These are phyloP conservation scores for Metschnikowia corniflorae DNA, from an alignment of 805 yeast species.

Conservation along the genomic window DNA sequence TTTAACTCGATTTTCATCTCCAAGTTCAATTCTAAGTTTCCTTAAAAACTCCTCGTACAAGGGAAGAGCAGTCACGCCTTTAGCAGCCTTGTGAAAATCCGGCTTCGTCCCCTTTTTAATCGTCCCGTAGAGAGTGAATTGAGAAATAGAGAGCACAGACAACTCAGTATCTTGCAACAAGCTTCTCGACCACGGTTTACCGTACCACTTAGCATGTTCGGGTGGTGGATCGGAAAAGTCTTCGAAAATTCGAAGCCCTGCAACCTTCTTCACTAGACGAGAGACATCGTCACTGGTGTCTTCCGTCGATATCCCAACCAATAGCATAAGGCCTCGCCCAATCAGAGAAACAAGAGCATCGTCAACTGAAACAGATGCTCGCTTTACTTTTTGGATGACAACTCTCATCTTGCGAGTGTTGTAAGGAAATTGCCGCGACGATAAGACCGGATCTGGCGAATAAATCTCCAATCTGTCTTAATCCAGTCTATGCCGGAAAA, in stretches of 20 bases:
- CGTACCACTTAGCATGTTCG: constrained; percentile 39
- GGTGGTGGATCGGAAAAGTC: constrained; percentile 46
- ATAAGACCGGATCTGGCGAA: too few species aligned
- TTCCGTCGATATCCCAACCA: constrained; percentile 78
- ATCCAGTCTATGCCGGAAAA: too few species aligned
- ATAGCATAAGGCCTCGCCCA: constrained; percentile 66
- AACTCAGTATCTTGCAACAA: constrained; percentile 62
- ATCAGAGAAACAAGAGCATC: constrained; percentile 68
- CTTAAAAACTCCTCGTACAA: constrained; percentile 53
- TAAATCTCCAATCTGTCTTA: too few species aligned
- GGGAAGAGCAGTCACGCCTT: constrained; percentile 55
- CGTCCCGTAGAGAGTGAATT: constrained; percentile 84
- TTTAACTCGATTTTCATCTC: constrained; percentile 57
- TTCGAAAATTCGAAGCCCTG: constrained; percentile 70
- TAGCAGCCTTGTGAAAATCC: constrained; percentile 89
- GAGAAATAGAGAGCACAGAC: constrained; percentile 82
- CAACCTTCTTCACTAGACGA: constrained; percentile 63
- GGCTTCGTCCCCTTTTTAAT: constrained; percentile 92
- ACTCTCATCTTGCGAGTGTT: constrained; percentile 89
- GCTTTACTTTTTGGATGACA: constrained; percentile 84
- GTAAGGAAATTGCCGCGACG: background rate
- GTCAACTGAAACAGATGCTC: constrained; percentile 87
- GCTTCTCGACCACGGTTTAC: constrained; percentile 70
- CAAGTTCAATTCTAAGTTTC: constrained; percentile 48
- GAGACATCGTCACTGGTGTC: constrained; percentile 76